Percentiles rank a stretch among this genome's conserved stretches.
phyloP scores from a whole-genome alignment of 148 eudicot species.

The Cornus kousa region DNA sequence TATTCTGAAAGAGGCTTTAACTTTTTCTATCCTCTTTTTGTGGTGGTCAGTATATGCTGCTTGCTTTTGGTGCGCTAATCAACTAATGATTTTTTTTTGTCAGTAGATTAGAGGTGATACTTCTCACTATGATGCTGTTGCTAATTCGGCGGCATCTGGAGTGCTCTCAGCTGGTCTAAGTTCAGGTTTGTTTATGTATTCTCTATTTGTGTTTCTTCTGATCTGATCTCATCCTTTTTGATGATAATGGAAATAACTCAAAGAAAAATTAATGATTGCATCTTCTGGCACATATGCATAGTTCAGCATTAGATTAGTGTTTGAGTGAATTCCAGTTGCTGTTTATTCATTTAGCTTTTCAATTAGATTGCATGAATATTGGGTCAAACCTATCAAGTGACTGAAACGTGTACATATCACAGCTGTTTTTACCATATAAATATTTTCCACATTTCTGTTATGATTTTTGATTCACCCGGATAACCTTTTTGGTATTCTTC shows the following conservation, averaged over 20 bases:
- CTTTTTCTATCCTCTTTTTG: neutral
- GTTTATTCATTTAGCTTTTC: no score
- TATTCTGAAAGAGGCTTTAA: conserved; percentile 3
- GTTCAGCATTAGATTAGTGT: no score
- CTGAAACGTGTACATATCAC: no score
- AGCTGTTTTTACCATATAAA: no score
- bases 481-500: no score
- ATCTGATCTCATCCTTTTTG: neutral
- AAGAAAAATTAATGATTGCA: no score
- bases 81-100: conserved; percentile 1
- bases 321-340: no score
- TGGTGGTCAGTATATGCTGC: conserved; percentile 1
- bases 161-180: conserved; percentile 82
- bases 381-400: no score
- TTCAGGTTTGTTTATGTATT: conserved; percentile 53
- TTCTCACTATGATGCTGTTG: conserved; percentile 95
- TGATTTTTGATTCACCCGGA: no score
- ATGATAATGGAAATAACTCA: neutral
- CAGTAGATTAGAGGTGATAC: conserved; percentile 89
- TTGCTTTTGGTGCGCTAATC: neutral
- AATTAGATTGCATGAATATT: no score
- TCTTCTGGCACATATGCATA: no score
- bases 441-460: no score
- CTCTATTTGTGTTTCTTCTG: neutral
- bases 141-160: conserved; percentile 94